Evolutionary conservation across 768 basidiomycete genomes (phyloP).

Genomic region (Kondoa subrosea): DNA sequence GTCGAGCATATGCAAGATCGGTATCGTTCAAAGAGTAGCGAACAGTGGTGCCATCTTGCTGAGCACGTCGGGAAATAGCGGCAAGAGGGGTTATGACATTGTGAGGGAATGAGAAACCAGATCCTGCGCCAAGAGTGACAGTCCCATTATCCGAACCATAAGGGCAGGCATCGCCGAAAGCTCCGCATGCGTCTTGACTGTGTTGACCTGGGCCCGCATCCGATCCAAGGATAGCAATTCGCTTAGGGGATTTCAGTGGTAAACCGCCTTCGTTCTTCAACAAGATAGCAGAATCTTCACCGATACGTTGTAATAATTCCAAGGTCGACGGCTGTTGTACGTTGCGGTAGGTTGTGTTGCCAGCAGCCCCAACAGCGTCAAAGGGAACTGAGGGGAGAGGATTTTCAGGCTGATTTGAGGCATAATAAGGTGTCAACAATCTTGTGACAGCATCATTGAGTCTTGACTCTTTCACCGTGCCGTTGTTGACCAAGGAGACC

Average conservation of each 20-base stretch:
- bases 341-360: slow-evolving; percentile 13
- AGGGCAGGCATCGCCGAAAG: background rate
- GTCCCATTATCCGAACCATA: slow-evolving; percentile 13
- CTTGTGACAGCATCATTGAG: slow-evolving; percentile 54
- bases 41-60: slow-evolving; percentile 7
- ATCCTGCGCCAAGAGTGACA: slow-evolving; percentile 9
- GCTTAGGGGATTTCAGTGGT: slow-evolving; percentile 12
- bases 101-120: slow-evolving; percentile 16
- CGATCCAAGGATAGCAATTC: slow-evolving; percentile 14
- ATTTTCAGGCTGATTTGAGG: slow-evolving; percentile 8
- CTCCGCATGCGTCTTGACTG: slow-evolving; percentile 6
- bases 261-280: slow-evolving; percentile 18
- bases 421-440: slow-evolving; percentile 10
- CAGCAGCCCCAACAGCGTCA: slow-evolving; percentile 4
- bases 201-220: slow-evolving; percentile 16
- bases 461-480: slow-evolving; percentile 48
- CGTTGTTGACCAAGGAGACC: slow-evolving; percentile 45
- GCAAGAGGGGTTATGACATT: slow-evolving; percentile 17
- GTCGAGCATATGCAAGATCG: slow-evolving; percentile 9
- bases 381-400: background rate
- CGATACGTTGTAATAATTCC: slow-evolving; percentile 16
- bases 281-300: slow-evolving; percentile 15
- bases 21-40: slow-evolving; percentile 11
- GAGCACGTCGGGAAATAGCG: slow-evolving; percentile 15
- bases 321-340: slow-evolving; percentile 13